A percentile compares a stretch with the other conserved stretches of the same genome.
These are phyloP conservation scores for Brassica balearica DNA, from an alignment of 441 rosid genomes.

Conservation along the genomic window DNA sequence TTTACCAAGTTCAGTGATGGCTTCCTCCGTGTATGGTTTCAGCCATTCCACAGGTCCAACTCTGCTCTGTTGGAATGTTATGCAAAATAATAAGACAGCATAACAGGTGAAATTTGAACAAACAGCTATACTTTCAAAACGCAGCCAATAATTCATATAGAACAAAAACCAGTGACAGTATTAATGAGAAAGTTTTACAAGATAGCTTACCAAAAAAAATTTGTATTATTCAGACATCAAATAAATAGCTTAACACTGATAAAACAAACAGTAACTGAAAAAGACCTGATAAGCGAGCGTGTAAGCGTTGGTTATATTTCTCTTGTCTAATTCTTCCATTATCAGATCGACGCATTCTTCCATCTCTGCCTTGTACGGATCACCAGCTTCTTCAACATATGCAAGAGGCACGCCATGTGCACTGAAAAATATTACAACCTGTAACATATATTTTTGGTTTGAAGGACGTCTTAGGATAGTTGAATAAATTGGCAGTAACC, in stretches of 20 bases:
- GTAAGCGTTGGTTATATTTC: conserved; percentile 72
- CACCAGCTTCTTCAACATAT: conserved; percentile 98
- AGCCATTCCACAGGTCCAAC: conserved; percentile 99
- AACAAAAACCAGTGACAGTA: neutral
- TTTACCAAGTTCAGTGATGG: conserved; percentile 85
- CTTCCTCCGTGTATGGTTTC: conserved; percentile 96
- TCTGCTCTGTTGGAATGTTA: conserved; percentile 78
- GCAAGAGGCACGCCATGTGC: conserved; percentile 99
- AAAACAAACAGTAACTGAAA: conserved; percentile 12
- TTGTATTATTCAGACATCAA: neutral
- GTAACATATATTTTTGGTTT: conserved; percentile 45
- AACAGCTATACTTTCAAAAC: neutral
- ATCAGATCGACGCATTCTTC: conserved; percentile 97
- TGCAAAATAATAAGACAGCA: conserved; percentile 2
- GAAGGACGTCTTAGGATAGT: conserved; percentile 39
- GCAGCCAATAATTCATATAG: neutral
- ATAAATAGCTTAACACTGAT: neutral
- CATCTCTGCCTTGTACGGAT: conserved; percentile 99
- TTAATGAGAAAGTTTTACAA: conserved; percentile 1
- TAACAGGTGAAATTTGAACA: neutral
- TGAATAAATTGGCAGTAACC: neutral
- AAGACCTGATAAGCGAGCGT: conserved; percentile 97
- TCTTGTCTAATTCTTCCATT: conserved; percentile 92
- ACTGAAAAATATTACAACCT: conserved; percentile 97
- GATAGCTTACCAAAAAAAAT: neutral